Evolutionary conservation across 108 stramenopile species (phyloP).

Genomic region (Conticribra weissflogii): DNA sequence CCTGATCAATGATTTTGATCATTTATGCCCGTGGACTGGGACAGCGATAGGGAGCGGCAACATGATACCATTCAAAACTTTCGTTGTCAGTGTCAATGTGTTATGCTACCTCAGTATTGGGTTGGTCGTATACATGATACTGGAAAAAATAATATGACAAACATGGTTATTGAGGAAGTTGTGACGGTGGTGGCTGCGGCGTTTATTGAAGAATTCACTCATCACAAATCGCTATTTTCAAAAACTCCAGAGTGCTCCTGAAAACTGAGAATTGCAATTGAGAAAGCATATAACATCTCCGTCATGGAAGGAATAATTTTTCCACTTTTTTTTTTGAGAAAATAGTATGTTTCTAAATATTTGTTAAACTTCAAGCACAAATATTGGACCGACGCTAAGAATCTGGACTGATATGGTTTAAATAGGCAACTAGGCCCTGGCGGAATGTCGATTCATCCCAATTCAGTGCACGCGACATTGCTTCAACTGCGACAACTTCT

Average conservation of each 20-base stretch:
- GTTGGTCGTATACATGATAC: slow-evolving; percentile 55
- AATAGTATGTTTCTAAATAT: no score
- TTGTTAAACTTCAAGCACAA: no score
- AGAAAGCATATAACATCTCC: no score
- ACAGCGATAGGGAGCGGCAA: slow-evolving; percentile 81
- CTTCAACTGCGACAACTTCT: slow-evolving; percentile 22
- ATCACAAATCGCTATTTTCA: no score
- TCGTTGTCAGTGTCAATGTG: slow-evolving; percentile 83
- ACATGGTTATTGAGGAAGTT: no score
- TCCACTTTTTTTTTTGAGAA: no score
- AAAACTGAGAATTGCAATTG: no score
- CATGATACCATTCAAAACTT: slow-evolving; percentile 80
- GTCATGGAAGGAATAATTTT: no score
- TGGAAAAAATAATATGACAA: slow-evolving; percentile 28
- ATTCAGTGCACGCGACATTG: slow-evolving; percentile 27
- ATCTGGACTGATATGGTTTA: neutral
- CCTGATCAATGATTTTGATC: slow-evolving; percentile 85
- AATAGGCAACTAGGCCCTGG: neutral
- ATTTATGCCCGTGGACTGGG: slow-evolving; percentile 88
- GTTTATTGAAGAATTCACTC: neutral
- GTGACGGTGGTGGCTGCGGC: neutral
- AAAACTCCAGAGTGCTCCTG: no score
- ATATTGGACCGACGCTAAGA: no score
- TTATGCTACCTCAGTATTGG: slow-evolving; percentile 86
- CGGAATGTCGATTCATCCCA: slow-evolving; percentile 49